Base-by-base conservation (phyloP, 305 asterid genomes). In the Rubia tinctorum region DNA sequence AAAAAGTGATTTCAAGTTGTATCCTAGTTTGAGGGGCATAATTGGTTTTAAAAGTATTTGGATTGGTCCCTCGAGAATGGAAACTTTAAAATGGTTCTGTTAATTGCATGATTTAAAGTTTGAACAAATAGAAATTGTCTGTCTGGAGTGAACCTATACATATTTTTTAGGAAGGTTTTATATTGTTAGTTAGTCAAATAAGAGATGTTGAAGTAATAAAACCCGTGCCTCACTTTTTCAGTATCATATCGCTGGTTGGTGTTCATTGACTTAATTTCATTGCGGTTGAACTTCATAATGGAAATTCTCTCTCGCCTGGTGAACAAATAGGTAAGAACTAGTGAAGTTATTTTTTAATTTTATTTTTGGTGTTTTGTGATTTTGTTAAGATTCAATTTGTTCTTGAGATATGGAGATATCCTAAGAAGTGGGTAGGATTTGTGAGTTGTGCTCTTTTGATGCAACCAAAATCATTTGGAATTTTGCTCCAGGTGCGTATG, bases 391-490 rank as follows among this genome's bases (percentile, higher is more conserved):
- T 80, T 77, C 62, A 49, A 66, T 72, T 43, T 72, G 51, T 55
- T 66, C 51, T 80, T 77, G 90, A 95, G 98, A 90, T 95, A 81
- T 95, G 99, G 99, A 95, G 87, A 78, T 82, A 86, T 80, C 99
- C 97, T 23, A 92, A 93, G 90, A 88, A 83, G 73, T 92, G 99
- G 98, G 99, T 95, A 65, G 98, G 99, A 78, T 95, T 95, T 81
- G 78, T 91, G 80, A 92, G 93, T 80, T 92, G 99, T 80, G 96
- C 98, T 78, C 91, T 82, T 78, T 77, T 90, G 87, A 95, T 98
- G 15, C 86, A 86, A 85, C 98, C 99, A 61, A 90, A 92, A 69
- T 95, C 99, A 61, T 91, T 90, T 18, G 76, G 96, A 51, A 96
- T 92, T 75, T 85, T 95, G 81, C 99, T 95, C 79, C 95, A 95